These are phyloP conservation scores for Xylariaceae sp. DNA, from an alignment of 2,329 filamentous ascomycete species.

Conservation along the genomic window DNA sequence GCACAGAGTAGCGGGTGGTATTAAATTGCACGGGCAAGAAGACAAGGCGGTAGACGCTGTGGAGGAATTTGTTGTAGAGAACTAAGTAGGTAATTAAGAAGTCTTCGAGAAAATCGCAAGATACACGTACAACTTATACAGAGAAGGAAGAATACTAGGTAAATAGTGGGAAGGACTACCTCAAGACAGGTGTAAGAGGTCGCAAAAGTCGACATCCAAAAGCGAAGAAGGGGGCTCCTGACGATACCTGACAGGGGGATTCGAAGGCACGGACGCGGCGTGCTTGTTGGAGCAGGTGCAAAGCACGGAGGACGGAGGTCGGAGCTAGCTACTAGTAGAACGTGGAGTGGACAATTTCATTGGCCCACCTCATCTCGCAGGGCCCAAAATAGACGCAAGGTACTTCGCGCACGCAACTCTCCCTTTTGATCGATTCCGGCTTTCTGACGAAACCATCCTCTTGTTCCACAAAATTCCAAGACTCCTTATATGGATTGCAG, in stretches of 20 bases:
- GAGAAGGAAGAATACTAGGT: too few relatives aligned
- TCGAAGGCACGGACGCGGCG: too few relatives aligned
- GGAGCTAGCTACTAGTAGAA: too few relatives aligned
- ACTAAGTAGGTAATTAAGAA: not conserved
- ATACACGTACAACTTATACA: too few relatives aligned
- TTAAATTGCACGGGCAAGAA: not conserved
- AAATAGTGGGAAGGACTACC: not conserved
- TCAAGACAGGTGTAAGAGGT: not conserved
- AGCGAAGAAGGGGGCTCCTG: not conserved
- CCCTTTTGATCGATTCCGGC: too few relatives aligned
- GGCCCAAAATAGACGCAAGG: not conserved
- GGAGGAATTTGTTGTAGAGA: constrained; percentile 1
- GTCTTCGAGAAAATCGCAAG: not conserved
- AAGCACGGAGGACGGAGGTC: too few relatives aligned
- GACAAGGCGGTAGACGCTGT: not conserved
- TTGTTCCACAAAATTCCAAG: too few relatives aligned
- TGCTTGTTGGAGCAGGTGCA: too few relatives aligned
- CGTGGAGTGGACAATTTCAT: not conserved
- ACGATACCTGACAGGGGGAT: not conserved
- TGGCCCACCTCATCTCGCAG: not conserved
- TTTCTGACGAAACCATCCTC: too few relatives aligned
- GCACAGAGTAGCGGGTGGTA: not conserved
- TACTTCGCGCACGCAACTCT: too few relatives aligned
- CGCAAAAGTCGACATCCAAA: not conserved
- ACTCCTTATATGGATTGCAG: too few relatives aligned